Percentiles rank a stretch among this genome's conserved stretches.
Evolutionary conservation across 2,329 filamentous ascomycete genomes (phyloP).

Genomic region (Teratosphaeria zuluensis): DNA sequence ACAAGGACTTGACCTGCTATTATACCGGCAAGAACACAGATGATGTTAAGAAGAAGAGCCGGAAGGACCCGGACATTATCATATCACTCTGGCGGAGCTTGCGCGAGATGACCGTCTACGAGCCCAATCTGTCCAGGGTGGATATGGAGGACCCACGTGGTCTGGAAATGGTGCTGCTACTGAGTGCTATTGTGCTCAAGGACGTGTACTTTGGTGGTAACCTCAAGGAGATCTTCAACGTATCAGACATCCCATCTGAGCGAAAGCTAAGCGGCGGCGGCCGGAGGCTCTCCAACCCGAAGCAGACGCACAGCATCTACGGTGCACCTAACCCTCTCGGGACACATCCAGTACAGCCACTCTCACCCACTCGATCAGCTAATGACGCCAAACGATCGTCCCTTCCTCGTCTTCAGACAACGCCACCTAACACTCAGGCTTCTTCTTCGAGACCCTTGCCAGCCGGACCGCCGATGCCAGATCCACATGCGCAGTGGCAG

Average conservation of each 20-base stretch:
- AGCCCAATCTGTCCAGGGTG: slow-evolving; percentile 81
- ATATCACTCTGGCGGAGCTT: slow-evolving; percentile 74
- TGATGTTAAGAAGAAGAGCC: slow-evolving; percentile 55
- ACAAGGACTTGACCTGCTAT: slow-evolving; percentile 81
- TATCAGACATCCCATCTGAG: slow-evolving; percentile 38
- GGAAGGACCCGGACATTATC: slow-evolving; percentile 77
- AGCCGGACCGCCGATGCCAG: slow-evolving; percentile 30
- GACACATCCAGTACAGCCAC: slow-evolving; percentile 1
- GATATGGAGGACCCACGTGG: slow-evolving; percentile 93
- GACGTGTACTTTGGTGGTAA: slow-evolving; percentile 50
- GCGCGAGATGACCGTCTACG: slow-evolving; percentile 78
- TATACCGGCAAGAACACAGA: slow-evolving; percentile 67
- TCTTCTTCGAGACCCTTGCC: slow-evolving; percentile 1
- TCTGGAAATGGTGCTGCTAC: slow-evolving; percentile 67
- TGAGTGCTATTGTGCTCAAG: slow-evolving; percentile 51
- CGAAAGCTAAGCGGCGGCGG: slow-evolving; percentile 17
- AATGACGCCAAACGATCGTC: slow-evolving; percentile 15
- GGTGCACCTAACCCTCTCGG: slow-evolving; percentile 10
- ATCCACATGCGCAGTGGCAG: slow-evolving; percentile 45
- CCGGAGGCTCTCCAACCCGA: slow-evolving; percentile 18
- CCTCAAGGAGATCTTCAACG: slow-evolving; percentile 69
- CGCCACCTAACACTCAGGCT: slow-evolving; percentile 7
- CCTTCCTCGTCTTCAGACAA: slow-evolving; percentile 19
- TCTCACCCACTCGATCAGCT: neutral
- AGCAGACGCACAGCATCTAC: slow-evolving; percentile 10